A percentile compares a stretch with the other conserved stretches of the same genome.
Evolutionary conservation across 2,329 filamentous ascomycete genomes (phyloP).

Genomic region (Periconia digitata): DNA sequence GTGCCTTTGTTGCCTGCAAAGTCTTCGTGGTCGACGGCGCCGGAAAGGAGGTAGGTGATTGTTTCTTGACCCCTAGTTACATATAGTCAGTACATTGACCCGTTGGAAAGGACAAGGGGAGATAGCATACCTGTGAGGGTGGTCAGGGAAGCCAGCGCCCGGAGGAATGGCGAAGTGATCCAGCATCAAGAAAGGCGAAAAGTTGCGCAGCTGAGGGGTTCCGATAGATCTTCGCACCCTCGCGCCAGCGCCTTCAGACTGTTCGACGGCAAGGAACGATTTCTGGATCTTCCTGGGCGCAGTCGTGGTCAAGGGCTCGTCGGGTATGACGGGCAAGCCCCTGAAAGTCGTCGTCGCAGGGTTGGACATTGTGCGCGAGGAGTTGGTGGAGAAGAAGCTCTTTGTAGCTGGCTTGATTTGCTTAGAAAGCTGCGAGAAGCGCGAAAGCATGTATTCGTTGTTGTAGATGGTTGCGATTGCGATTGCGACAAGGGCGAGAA

Average conservation of each 20-base stretch:
- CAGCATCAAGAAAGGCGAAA: constrained; percentile 94
- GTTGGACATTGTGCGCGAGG: constrained; percentile 33
- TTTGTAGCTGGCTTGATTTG: constrained; percentile 29
- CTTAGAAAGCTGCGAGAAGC: constrained; percentile 35
- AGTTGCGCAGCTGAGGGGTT: constrained; percentile 77
- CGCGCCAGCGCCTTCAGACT: constrained; percentile 85
- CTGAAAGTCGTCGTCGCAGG: constrained; percentile 41
- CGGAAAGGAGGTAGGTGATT: constrained; percentile 86
- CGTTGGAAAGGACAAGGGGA: not conserved
- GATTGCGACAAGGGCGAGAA: constrained; percentile 47
- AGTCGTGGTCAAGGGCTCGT: constrained; percentile 40
- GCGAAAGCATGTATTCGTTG: constrained; percentile 46
- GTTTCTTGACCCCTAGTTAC: constrained; percentile 73
- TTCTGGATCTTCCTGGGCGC: constrained; percentile 74
- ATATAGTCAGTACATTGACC: not conserved
- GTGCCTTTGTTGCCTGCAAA: constrained; percentile 85
- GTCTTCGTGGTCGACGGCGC: constrained; percentile 88
- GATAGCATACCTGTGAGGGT: constrained; percentile 58
- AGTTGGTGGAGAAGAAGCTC: constrained; percentile 17
- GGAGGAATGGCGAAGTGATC: constrained; percentile 81
- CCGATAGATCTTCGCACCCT: constrained; percentile 85
- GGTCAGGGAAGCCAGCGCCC: constrained; percentile 88
- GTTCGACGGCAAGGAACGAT: constrained; percentile 80
- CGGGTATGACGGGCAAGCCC: constrained; percentile 53
- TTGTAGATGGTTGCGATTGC: constrained; percentile 42